Evolutionary conservation across 2,329 filamentous ascomycete species (phyloP).

Genomic region (Sarocladium kiliense): DNA sequence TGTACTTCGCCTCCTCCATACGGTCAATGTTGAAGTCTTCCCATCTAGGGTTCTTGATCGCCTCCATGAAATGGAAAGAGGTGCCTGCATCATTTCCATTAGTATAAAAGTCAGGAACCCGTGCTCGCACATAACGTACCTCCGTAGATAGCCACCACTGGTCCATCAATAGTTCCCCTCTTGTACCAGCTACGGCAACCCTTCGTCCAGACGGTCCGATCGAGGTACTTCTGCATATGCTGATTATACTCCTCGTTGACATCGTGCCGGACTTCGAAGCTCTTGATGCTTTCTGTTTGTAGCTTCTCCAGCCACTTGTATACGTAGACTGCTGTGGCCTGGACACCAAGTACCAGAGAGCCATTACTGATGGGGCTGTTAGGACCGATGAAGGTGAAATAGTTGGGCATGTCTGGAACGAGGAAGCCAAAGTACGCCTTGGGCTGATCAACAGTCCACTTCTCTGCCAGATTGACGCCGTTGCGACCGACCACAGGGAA

Average conservation of each 20-base stretch:
- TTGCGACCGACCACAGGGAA: constrained; percentile 41
- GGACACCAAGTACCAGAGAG: constrained; percentile 44
- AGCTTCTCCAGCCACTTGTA: constrained; percentile 41
- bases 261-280: constrained; percentile 35
- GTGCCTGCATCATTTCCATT: no score
- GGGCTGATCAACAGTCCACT: constrained; percentile 34
- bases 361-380: constrained; percentile 44
- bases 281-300: constrained; percentile 32
- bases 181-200: no score
- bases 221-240: no score
- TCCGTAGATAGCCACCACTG: no score
- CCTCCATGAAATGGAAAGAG: no score
- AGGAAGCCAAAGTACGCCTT: constrained; percentile 47
- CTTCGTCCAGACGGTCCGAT: no score
- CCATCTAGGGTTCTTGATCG: no score
- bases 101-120: no score
- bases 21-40: no score
- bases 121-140: no score
- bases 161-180: no score
- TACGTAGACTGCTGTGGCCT: constrained; percentile 48
- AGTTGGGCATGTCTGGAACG: constrained; percentile 45
- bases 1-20: no score
- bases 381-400: constrained; percentile 17
- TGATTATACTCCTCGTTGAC: constrained; percentile 16
- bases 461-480: constrained; percentile 41